phyloP scores from a whole-genome alignment of 2,329 filamentous ascomycete species.

The Beauveria varroae region DNA sequence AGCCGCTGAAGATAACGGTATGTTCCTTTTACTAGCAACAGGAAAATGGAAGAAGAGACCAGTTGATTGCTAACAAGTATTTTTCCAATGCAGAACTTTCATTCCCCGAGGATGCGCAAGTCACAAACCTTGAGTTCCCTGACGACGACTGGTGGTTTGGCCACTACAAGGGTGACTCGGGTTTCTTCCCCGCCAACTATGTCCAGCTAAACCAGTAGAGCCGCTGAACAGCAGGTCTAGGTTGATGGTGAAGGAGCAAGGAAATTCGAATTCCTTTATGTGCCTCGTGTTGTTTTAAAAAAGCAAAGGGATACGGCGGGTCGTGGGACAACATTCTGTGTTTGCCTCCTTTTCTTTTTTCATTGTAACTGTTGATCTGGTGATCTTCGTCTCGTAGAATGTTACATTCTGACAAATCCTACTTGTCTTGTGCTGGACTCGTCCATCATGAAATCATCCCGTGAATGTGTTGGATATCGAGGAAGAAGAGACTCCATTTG shows the following conservation, averaged over 20 bases:
- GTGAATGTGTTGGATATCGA: not conserved
- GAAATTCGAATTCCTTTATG: no score
- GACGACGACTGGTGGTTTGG: constrained; percentile 99
- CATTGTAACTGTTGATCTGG: not conserved
- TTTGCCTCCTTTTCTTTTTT: not conserved
- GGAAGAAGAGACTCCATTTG: no score
- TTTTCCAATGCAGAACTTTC: constrained; percentile 48
- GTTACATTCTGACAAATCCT: not conserved
- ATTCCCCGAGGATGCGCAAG: constrained; percentile 82
- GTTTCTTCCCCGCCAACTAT: constrained; percentile 76
- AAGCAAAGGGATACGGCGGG: no score
- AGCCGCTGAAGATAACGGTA: constrained; percentile 87
- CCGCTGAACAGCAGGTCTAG: not conserved
- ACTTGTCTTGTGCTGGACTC: not conserved
- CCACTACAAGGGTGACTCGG: constrained; percentile 67
- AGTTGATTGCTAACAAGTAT: constrained; percentile 22
- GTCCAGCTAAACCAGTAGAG: constrained; percentile 45
- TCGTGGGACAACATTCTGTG: not conserved
- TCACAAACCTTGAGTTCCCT: constrained; percentile 83
- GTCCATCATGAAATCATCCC: not conserved
- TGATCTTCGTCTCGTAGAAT: not conserved
- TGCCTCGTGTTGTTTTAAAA: no score
- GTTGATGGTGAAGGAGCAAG: not conserved
- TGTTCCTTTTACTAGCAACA: constrained; percentile 18
- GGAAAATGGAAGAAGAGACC: not conserved